A percentile compares a stretch with the other conserved stretches of the same genome.
Conservation (phyloP, 768 basidiomycete genomes). For the Lactarius hengduanensis region DNA sequence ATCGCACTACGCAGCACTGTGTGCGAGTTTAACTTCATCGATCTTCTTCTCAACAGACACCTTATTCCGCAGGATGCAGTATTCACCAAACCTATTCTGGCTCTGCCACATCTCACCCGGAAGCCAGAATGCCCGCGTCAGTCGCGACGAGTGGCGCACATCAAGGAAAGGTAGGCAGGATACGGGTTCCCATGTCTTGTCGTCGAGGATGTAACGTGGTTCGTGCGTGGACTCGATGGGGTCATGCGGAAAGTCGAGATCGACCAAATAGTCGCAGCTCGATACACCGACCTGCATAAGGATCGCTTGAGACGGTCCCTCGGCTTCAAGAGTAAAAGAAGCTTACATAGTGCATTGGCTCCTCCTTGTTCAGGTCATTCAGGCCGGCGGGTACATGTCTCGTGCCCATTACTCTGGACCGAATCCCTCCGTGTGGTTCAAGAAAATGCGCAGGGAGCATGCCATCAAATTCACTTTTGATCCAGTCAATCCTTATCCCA, state of each 20-base stretch:
- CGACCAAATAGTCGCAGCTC: constrained; percentile 87
- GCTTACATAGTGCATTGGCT: constrained; percentile 73
- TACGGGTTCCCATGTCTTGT: constrained; percentile 76
- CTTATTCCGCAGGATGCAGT: constrained; percentile 78
- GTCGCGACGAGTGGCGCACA: constrained; percentile 61
- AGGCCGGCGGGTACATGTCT: constrained; percentile 58
- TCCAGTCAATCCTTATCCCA: constrained; percentile 77
- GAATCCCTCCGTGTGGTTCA: constrained; percentile 37
- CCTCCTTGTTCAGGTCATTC: constrained; percentile 89
- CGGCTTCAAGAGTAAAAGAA: constrained; percentile 22
- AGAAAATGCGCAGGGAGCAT: constrained; percentile 84
- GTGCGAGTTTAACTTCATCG: constrained; percentile 10
- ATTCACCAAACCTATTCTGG: constrained; percentile 82
- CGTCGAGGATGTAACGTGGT: constrained; percentile 74
- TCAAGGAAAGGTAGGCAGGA: constrained; percentile 84
- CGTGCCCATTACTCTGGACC: constrained; percentile 65
- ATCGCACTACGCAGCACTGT: not conserved
- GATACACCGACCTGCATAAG: constrained; percentile 58
- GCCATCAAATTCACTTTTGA: constrained; percentile 91
- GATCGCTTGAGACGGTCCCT: constrained; percentile 1
- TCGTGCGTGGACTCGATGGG: constrained; percentile 56
- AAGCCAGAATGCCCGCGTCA: constrained; percentile 78
- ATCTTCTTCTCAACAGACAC: constrained; percentile 36
- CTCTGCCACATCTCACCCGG: constrained; percentile 69
- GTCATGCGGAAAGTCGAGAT: constrained; percentile 81